Conservation (phyloP, 1,284 basidiomycete species). For the Stereum hirsutum region DNA sequence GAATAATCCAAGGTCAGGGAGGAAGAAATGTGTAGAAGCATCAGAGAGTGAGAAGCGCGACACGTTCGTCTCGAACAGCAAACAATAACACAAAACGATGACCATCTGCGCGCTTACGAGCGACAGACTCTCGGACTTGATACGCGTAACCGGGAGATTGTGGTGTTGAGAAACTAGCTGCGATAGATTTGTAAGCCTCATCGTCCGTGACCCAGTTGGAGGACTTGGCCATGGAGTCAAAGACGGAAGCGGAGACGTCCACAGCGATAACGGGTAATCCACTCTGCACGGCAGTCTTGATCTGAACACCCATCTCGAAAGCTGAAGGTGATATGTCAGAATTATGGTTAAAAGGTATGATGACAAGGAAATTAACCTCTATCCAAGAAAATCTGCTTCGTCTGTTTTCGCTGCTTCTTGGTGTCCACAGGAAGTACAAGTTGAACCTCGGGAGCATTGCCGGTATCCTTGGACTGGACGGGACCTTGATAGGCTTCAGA, state of each 20-base stretch:
- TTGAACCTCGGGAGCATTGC: constrained; percentile 41
- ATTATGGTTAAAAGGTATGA: not conserved
- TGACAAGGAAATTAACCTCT: constrained; percentile 39
- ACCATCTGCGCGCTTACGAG: constrained; percentile 53
- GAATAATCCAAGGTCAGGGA: no score
- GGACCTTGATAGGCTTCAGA: constrained; percentile 24
- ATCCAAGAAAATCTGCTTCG: constrained; percentile 61
- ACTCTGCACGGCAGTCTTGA: constrained; percentile 47
- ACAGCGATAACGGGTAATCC: constrained; percentile 63
- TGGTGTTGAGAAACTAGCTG: constrained; percentile 37
- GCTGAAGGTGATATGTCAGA: constrained; percentile 27
- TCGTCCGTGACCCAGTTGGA: constrained; percentile 64
- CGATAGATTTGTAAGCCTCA: constrained; percentile 57
- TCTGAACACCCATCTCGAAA: constrained; percentile 45
- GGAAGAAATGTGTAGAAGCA: no score
- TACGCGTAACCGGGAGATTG: constrained; percentile 49
- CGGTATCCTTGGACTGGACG: constrained; percentile 33
- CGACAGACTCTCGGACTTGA: constrained; percentile 56
- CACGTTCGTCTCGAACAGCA: constrained; percentile 61
- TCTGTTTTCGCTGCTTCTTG: constrained; percentile 66
- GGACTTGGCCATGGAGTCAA: constrained; percentile 51
- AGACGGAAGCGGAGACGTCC: constrained; percentile 51
- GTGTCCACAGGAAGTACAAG: constrained; percentile 55
- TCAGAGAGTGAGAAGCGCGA: constrained; percentile 46
- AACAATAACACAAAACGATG: constrained; percentile 56